Evolutionary conservation across 2,329 filamentous ascomycete genomes (phyloP), one percentile per base, ranked within the genome.

Genomic region (Ascochyta lentis): DNA sequence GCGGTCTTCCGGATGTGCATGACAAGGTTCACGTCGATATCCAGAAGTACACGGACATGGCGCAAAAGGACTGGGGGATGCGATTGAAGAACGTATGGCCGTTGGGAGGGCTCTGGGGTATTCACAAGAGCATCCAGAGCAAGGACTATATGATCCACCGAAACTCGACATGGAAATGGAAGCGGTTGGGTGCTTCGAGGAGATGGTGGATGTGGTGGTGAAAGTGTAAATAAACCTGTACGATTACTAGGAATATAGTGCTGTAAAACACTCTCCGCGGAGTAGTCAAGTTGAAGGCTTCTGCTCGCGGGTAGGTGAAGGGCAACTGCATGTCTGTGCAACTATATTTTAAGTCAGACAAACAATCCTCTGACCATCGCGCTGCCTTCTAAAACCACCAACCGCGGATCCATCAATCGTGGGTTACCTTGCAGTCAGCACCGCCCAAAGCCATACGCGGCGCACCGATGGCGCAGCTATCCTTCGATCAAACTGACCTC

Each of bases 1-100:
- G 76, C 1, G 81, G 84, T 43, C 67, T 90, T 58, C 87, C 86
- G 0, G 86, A 78, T 27, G 86, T 90, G 1, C 89, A 86, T 58
- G 86, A 90, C 63, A 90, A 90, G 75, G 85, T 89, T 23, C 83
- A 81, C 64, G 83, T 74, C 0, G 71, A 75, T 49, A 66, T 74
- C 12, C 56, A 65, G 31, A 72, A 72, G 56, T 67, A 72, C 24
- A 68, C 67, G 13, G 49, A 62, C 15, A 61, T 65, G 56, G 62
- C 51, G 13, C 63, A 66, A 15, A 63, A 67, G 40, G 60, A 72
- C 35, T 66, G 63, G 65, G 59, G 63, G 1, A 52, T 69, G 53
- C 53, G 58, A 15, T 7, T 72, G 43, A 61, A 67, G 33, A 62
- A 61, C 12, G 58, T 73, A 0, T 77, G 73, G 76, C 76, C 76